Conservation (phyloP, 371 early-diverging fungal species). For the Apophysomyces sp. region DNA sequence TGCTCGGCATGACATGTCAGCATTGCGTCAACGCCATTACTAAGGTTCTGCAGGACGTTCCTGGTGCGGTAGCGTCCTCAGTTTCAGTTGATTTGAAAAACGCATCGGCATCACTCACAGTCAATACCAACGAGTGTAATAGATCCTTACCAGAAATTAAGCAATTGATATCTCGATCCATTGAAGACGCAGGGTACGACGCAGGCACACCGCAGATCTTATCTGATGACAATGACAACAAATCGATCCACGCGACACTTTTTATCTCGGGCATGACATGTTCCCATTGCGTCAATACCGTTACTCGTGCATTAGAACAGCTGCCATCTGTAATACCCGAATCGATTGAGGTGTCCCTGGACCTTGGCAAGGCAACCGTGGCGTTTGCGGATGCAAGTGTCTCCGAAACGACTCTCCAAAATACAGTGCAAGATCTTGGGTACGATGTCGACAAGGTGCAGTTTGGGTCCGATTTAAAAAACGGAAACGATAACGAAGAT, state of each 20-base stretch:
- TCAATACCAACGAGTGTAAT: background rate
- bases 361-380: constrained; percentile 38
- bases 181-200: constrained; percentile 41
- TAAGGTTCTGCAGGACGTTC: constrained; percentile 19
- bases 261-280: constrained; percentile 81
- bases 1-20: constrained; percentile 41
- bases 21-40: constrained; percentile 26
- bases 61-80: constrained; percentile 10
- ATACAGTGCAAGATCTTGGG: constrained; percentile 64
- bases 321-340: constrained; percentile 55
- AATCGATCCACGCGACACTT: constrained; percentile 27
- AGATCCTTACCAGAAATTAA: constrained; percentile 6
- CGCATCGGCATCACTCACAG: constrained; percentile 14
- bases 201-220: constrained; percentile 6
- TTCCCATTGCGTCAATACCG: constrained; percentile 75
- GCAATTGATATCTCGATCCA: constrained; percentile 11
- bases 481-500: background rate
- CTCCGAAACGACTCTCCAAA: constrained; percentile 29
- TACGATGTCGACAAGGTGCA: constrained; percentile 49
- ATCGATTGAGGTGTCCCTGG: constrained; percentile 44
- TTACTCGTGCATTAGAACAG: constrained; percentile 57
- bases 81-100: constrained; percentile 27
- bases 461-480: background rate
- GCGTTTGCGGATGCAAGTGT: constrained; percentile 21
- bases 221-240: background rate